These are phyloP conservation scores for Solanum pimpinellifolium DNA, from an alignment of 257 asterid species.

Conservation along the genomic window DNA sequence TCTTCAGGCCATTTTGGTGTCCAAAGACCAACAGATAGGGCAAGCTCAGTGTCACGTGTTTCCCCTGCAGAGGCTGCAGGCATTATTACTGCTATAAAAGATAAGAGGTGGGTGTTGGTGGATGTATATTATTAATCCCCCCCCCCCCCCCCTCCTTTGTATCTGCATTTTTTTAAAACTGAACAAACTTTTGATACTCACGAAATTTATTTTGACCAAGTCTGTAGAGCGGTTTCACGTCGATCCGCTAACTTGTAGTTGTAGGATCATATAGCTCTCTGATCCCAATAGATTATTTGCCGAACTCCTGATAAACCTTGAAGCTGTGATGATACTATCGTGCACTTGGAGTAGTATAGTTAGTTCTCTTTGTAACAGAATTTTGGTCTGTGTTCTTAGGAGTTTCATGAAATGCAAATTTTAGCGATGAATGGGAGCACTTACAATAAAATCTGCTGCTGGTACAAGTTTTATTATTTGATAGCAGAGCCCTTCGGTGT, in stretches of 20 bases:
- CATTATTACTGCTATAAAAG: conserved; percentile 52
- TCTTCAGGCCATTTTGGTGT: conserved; percentile 39
- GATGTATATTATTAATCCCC: not conserved
- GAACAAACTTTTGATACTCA: not conserved
- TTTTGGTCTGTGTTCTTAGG: not conserved
- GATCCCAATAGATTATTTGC: not conserved
- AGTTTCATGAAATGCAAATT: not conserved
- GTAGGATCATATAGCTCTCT: not conserved
- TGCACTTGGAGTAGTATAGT: not conserved
- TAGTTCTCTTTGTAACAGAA: not conserved
- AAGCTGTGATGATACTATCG: not conserved
- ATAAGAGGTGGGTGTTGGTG: conserved; percentile 48
- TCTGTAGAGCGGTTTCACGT: not conserved
- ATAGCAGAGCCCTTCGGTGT: not conserved
- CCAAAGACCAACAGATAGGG: conserved; percentile 47
- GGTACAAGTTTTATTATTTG: not conserved
- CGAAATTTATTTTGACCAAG: not conserved
- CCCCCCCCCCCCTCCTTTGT: too few relatives aligned
- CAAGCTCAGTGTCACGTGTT: conserved; percentile 48
- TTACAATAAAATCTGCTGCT: not conserved
- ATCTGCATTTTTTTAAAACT: too few relatives aligned
- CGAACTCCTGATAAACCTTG: not conserved
- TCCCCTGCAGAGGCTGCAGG: conserved; percentile 91
- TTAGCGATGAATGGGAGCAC: not conserved
- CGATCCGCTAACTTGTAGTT: not conserved